Evolutionary conservation across 768 basidiomycete genomes (phyloP).

Genomic region (Paxillus ammoniavirescens): DNA sequence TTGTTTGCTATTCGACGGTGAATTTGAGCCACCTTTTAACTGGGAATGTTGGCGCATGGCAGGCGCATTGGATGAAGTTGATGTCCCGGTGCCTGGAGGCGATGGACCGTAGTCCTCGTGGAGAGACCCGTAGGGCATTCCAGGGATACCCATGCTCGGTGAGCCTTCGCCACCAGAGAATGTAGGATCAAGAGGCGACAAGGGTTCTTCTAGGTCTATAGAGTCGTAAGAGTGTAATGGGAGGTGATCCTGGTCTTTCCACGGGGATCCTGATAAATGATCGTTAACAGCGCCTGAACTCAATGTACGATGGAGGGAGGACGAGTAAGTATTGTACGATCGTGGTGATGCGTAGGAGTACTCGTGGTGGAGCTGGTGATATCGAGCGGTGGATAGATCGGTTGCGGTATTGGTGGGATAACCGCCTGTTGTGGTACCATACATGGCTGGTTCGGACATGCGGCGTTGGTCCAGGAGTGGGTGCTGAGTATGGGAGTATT

Average conservation of each 20-base stretch:
- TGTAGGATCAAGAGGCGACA: slow-evolving; percentile 54
- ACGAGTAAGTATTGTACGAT: slow-evolving; percentile 36
- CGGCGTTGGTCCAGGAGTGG: slow-evolving; percentile 56
- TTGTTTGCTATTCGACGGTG: slow-evolving; percentile 56
- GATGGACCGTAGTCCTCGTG: slow-evolving; percentile 57
- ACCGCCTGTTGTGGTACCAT: slow-evolving; percentile 41
- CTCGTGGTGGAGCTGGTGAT: slow-evolving; percentile 42
- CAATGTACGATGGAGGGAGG: slow-evolving; percentile 43
- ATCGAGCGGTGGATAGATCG: slow-evolving; percentile 33
- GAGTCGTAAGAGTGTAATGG: slow-evolving; percentile 34
- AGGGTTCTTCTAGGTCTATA: slow-evolving; percentile 43
- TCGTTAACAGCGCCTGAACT: slow-evolving; percentile 47
- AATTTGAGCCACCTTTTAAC: slow-evolving; percentile 21
- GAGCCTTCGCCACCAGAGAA: slow-evolving; percentile 45
- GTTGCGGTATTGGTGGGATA: slow-evolving; percentile 31
- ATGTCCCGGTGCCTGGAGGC: slow-evolving; percentile 61
- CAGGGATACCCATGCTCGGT: slow-evolving; percentile 31
- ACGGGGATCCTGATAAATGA: slow-evolving; percentile 32
- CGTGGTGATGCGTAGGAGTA: slow-evolving; percentile 35
- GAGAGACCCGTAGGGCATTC: slow-evolving; percentile 42
- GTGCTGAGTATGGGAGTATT: slow-evolving; percentile 34
- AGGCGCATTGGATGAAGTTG: slow-evolving; percentile 48
- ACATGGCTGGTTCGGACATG: slow-evolving; percentile 65
- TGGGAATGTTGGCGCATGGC: slow-evolving; percentile 23
- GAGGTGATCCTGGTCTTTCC: slow-evolving; percentile 31